Percentiles rank a stretch among this genome's conserved stretches.
Evolutionary conservation across 1,139 yeast species (phyloP).

Genomic region (Arxiozyma heterogenica): DNA sequence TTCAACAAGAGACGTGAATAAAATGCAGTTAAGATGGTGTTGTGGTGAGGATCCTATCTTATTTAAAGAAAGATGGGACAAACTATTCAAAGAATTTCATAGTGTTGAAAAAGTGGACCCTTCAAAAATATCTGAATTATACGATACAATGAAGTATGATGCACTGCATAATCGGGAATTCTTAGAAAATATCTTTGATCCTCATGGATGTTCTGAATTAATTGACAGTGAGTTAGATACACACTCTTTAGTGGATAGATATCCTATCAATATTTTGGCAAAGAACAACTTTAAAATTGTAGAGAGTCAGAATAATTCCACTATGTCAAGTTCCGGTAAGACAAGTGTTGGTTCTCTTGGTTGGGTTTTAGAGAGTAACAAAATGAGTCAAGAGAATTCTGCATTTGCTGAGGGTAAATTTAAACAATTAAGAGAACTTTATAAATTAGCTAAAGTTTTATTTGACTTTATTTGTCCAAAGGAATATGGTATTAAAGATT

Average conservation of each 20-base stretch:
- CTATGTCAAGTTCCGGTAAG: constrained; percentile 24
- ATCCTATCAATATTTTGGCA: constrained; percentile 71
- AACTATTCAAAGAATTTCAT: constrained; percentile 83
- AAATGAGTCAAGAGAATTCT: constrained; percentile 34
- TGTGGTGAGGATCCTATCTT: constrained; percentile 90
- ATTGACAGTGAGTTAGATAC: constrained; percentile 51
- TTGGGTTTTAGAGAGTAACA: constrained; percentile 56
- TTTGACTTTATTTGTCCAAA: constrained; percentile 98
- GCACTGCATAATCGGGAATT: constrained; percentile 92
- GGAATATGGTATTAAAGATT: constrained; percentile 94
- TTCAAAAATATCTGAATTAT: constrained; percentile 87
- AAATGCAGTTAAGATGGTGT: constrained; percentile 82
- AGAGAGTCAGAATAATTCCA: constrained; percentile 16
- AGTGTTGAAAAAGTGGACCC: constrained; percentile 97
- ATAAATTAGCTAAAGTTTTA: constrained; percentile 80
- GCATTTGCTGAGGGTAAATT: constrained; percentile 79
- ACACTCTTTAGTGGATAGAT: constrained; percentile 59
- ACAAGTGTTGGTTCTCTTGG: constrained; percentile 62
- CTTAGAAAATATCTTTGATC: constrained; percentile 71
- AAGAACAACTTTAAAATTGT: constrained; percentile 58
- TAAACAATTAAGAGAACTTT: constrained; percentile 76
- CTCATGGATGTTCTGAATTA: constrained; percentile 43
- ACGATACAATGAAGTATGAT: constrained; percentile 97
- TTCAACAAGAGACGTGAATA: constrained; percentile 51
- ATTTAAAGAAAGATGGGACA: constrained; percentile 96